phyloP scores from a whole-genome alignment of 1,284 basidiomycete species.

The Anthracocystis panici-leucophaei region DNA sequence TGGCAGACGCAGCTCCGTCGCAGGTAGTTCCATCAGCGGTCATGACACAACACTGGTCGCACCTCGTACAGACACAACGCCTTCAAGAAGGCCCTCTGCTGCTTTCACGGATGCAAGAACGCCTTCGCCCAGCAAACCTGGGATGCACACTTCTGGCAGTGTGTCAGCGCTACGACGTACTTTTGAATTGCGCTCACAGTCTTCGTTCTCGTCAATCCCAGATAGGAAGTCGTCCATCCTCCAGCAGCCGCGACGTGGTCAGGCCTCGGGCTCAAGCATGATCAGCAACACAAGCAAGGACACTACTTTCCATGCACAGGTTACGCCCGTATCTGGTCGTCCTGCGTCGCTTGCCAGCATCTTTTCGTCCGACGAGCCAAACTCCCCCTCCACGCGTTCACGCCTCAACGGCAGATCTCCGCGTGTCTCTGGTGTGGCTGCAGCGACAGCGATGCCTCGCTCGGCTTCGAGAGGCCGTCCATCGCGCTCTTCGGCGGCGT shows the following conservation, averaged over 20 bases:
- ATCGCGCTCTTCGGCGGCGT: conserved; percentile 6
- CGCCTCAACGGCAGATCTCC: conserved; percentile 10
- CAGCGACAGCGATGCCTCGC: conserved; percentile 20
- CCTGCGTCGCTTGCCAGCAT: conserved; percentile 56
- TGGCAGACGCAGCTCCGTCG: conserved; percentile 12
- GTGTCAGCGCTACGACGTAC: conserved; percentile 31
- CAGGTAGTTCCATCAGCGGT: conserved; percentile 13
- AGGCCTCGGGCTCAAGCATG: conserved; percentile 17
- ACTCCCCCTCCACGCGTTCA: conserved; percentile 4
- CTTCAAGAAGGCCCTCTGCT: conserved; percentile 17
- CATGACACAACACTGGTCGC: conserved; percentile 25
- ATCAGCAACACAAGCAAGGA: conserved; percentile 36
- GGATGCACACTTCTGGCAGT: conserved; percentile 27
- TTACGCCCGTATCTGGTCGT: conserved; percentile 48
- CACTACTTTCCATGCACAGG: conserved; percentile 52
- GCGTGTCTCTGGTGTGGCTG: conserved; percentile 3
- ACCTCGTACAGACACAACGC: conserved; percentile 11
- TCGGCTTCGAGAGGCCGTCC: conserved; percentile 14
- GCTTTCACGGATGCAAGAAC: conserved; percentile 10
- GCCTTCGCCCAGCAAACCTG: conserved; percentile 17
- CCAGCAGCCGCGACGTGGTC: conserved; percentile 9
- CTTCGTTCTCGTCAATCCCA: conserved; percentile 40
- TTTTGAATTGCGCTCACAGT: conserved; percentile 44
- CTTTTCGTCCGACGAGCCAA: conserved; percentile 31
- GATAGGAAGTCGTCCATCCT: conserved; percentile 45